A percentile compares a stretch with the other conserved stretches of the same genome.
These are phyloP conservation scores for Cyberlindnera bimundalis DNA, from an alignment of 805 yeast species.

Conservation along the genomic window DNA sequence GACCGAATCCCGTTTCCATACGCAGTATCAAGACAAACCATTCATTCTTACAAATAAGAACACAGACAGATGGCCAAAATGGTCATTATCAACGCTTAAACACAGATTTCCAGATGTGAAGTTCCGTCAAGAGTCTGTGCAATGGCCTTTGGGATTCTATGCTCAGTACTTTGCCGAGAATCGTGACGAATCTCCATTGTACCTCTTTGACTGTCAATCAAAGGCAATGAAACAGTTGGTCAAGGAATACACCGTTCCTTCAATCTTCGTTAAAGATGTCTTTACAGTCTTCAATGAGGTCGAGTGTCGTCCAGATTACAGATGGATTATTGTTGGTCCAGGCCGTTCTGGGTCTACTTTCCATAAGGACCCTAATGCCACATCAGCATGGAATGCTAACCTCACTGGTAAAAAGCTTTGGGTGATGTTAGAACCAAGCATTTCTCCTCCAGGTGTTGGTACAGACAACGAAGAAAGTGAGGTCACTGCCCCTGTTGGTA, in stretches of 20 bases:
- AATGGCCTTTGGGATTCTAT: conserved; percentile 69
- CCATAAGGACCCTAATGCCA: conserved; percentile 89
- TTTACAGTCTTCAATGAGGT: conserved; percentile 49
- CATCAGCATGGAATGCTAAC: conserved; percentile 88
- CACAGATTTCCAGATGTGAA: conserved; percentile 52
- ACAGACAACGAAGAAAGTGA: conserved; percentile 77
- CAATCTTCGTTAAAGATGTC: conserved; percentile 53
- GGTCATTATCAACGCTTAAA: conserved; percentile 52
- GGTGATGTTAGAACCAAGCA: conserved; percentile 82
- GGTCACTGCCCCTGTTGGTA: conserved; percentile 87
- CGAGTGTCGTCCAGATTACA: conserved; percentile 74
- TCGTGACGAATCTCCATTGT: conserved; percentile 79
- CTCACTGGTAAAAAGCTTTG: conserved; percentile 75
- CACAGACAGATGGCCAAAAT: conserved; percentile 54
- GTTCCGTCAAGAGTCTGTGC: conserved; percentile 83
- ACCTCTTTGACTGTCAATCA: conserved; percentile 79
- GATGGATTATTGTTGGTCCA: conserved; percentile 92
- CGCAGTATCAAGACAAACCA: conserved; percentile 50
- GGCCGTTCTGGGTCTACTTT: conserved; percentile 81
- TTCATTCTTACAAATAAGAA: conserved; percentile 48
- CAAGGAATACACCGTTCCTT: conserved; percentile 52
- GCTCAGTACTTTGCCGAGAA: conserved; percentile 57
- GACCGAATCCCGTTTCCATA: conserved; percentile 43
- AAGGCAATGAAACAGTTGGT: conserved; percentile 57
- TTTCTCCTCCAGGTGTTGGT: conserved; percentile 81